A percentile compares a stretch with the other conserved stretches of the same genome.
These are phyloP conservation scores for Trametes punicea DNA, from an alignment of 768 basidiomycete genomes.

Conservation along the genomic window DNA sequence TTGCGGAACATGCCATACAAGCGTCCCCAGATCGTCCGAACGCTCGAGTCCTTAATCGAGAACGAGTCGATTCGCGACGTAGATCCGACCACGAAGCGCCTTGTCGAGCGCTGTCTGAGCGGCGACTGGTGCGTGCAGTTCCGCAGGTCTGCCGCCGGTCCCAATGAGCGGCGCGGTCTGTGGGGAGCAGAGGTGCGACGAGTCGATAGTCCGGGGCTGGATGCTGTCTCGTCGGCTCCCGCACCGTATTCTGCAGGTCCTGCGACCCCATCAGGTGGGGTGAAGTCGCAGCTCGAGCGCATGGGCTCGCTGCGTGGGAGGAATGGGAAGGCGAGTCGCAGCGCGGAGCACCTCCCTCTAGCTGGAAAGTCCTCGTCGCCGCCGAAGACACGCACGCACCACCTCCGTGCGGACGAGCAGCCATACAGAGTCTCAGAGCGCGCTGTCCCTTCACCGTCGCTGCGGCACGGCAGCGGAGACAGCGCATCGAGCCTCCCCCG, in stretches of 20 bases:
- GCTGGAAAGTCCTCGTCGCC: constrained; percentile 36
- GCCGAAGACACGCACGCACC: constrained; percentile 34
- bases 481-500: constrained; percentile 30
- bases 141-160: constrained; percentile 37
- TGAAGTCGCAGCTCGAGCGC: constrained; percentile 33
- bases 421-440: constrained; percentile 6
- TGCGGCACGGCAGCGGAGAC: constrained; percentile 30
- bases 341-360: constrained; percentile 56
- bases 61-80: constrained; percentile 78
- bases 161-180: constrained; percentile 26
- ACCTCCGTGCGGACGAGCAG: neutral
- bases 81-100: constrained; percentile 80
- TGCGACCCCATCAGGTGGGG: neutral
- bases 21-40: constrained; percentile 80
- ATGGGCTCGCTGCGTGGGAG: constrained; percentile 29
- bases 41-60: constrained; percentile 73
- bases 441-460: constrained; percentile 2
- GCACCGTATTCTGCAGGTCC: constrained; percentile 26
- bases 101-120: constrained; percentile 86
- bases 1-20: constrained; percentile 85
- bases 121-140: constrained; percentile 85
- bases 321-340: constrained; percentile 61
- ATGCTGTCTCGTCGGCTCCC: constrained; percentile 37
- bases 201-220: constrained; percentile 43
- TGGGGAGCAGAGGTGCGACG: constrained; percentile 30